These are phyloP conservation scores for Leccinum ochraceum DNA, from an alignment of 768 basidiomycete genomes.

Conservation along the genomic window DNA sequence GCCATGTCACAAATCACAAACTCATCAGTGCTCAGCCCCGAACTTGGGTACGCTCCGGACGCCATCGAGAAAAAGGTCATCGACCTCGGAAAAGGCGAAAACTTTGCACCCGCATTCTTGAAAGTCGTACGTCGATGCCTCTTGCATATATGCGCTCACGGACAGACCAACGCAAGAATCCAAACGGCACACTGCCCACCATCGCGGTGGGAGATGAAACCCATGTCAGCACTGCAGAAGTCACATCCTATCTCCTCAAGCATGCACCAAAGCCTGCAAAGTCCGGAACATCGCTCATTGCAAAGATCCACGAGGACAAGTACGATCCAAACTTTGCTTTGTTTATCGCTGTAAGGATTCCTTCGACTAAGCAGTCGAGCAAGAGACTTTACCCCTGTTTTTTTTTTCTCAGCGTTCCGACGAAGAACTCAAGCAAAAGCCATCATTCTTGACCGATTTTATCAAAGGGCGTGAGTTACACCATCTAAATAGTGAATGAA, in stretches of 20 bases:
- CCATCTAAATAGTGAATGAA: neutral
- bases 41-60: conserved; percentile 43
- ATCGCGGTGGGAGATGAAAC: conserved; percentile 37
- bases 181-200: conserved; percentile 45
- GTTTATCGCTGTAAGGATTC: conserved; percentile 37
- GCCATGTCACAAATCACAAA: too few species aligned
- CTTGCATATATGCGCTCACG: neutral
- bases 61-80: conserved; percentile 38
- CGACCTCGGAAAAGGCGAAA: conserved; percentile 48
- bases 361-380: neutral
- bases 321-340: conserved; percentile 56
- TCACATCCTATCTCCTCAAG: conserved; percentile 41
- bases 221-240: conserved; percentile 43
- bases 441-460: conserved; percentile 36
- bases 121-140: conserved; percentile 33
- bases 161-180: conserved; percentile 37
- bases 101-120: conserved; percentile 48
- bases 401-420: conserved; percentile 40
- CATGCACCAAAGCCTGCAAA: conserved; percentile 39
- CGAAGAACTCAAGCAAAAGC: conserved; percentile 44
- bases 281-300: conserved; percentile 38
- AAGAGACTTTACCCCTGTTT: neutral
- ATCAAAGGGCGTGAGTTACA: conserved; percentile 41
- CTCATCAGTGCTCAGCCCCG: conserved; percentile 31
- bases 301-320: conserved; percentile 44